Percentiles rank a stretch among this genome's conserved stretches.
Evolutionary conservation across 768 basidiomycete species (phyloP).

Genomic region (Baorangia bicolor): DNA sequence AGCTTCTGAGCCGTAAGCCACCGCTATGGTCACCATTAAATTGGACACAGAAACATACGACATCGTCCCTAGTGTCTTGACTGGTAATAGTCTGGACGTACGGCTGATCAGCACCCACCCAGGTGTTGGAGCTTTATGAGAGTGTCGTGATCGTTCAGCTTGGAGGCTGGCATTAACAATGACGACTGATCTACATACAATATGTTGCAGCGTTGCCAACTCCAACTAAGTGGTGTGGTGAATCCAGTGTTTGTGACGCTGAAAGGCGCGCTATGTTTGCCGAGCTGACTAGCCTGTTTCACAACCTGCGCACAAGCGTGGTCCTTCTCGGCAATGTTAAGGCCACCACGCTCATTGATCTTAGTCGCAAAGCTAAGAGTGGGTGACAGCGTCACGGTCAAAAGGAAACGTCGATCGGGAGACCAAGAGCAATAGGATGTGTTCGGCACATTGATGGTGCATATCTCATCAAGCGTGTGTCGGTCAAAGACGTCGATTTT

Average conservation of each 20-base stretch:
- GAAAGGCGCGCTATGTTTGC: constrained; percentile 6
- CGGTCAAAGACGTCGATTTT: constrained; percentile 93
- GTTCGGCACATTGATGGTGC: constrained; percentile 84
- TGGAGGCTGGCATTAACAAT: too few relatives aligned
- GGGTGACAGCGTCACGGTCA: constrained; percentile 97
- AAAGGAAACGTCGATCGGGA: constrained; percentile 85
- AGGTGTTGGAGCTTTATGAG: constrained; percentile 29
- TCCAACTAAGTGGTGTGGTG: constrained; percentile 27
- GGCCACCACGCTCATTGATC: constrained; percentile 5
- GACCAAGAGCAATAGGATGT: constrained; percentile 96
- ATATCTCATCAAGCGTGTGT: constrained; percentile 75
- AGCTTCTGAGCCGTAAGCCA: background rate
- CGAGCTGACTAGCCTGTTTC: background rate
- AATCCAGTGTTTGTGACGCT: constrained; percentile 21
- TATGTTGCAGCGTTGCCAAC: constrained; percentile 25
- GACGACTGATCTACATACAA: constrained; percentile 15
- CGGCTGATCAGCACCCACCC: constrained; percentile 17
- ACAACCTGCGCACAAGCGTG: constrained; percentile 14
- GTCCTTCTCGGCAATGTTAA: constrained; percentile 17
- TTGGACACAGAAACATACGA: constrained; percentile 12
- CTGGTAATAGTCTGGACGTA: constrained; percentile 15
- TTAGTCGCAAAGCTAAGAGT: constrained; percentile 14
- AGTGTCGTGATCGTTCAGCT: constrained; percentile 15
- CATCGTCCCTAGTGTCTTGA: constrained; percentile 13
- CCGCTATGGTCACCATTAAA: background rate